Conservation (phyloP, 2,329 filamentous ascomycete genomes). For the Xylaria sp. region DNA sequence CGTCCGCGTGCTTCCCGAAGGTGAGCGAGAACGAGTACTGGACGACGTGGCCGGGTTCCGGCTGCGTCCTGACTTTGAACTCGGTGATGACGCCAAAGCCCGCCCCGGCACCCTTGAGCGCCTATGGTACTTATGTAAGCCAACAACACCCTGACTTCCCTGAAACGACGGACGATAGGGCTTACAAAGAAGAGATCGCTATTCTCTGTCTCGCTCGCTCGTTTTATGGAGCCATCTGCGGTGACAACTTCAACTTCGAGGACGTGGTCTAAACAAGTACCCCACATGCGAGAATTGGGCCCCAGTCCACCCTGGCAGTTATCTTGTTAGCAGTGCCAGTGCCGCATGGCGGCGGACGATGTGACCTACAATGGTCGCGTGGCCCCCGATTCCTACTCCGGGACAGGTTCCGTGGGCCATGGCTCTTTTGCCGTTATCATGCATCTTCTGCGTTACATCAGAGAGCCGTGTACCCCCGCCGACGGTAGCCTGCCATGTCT, state of each 20-base stretch:
- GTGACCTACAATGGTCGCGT: constrained; percentile 55
- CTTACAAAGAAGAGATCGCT: constrained; percentile 57
- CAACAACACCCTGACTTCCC: background rate
- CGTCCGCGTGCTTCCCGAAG: constrained; percentile 50
- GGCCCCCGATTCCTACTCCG: constrained; percentile 60
- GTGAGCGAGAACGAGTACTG: constrained; percentile 61
- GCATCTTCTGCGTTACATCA: constrained; percentile 53
- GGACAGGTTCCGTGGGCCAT: constrained; percentile 64
- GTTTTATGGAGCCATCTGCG: constrained; percentile 54
- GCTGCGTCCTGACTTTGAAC: constrained; percentile 59
- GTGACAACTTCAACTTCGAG: constrained; percentile 59
- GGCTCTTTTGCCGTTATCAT: constrained; percentile 56
- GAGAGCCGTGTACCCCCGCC: constrained; percentile 57
- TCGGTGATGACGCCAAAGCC: constrained; percentile 61
- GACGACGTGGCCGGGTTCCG: constrained; percentile 57
- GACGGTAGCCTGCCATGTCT: constrained; percentile 57
- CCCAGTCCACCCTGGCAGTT: constrained; percentile 55
- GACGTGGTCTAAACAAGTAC: constrained; percentile 57
- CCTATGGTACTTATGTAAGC: constrained; percentile 40
- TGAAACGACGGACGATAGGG: constrained; percentile 4
- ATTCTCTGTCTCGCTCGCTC: constrained; percentile 51
- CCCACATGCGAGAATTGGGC: constrained; percentile 63
- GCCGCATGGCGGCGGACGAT: no score
- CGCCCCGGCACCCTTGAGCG: constrained; percentile 58
- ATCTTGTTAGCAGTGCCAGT: constrained; percentile 14